phyloP scores from a whole-genome alignment of 2,329 filamentous ascomycete species.

The Beauveria scarabaeidicola region DNA sequence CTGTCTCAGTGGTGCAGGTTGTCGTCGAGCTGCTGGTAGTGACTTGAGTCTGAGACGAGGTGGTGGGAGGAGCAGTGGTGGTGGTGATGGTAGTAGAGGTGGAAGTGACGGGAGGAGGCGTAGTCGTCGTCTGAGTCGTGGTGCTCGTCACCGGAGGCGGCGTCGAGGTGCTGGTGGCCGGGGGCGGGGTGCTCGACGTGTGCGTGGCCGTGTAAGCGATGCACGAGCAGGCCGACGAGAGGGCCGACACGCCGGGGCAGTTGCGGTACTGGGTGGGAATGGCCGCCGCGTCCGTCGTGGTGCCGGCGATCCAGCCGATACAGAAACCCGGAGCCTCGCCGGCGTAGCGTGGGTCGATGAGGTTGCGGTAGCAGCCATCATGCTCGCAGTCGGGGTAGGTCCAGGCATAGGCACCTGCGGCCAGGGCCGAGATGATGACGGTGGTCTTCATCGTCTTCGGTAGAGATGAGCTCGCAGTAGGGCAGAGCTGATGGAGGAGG shows the following conservation, averaged over 20 bases:
- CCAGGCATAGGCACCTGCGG: conserved; percentile 21
- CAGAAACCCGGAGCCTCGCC: conserved; percentile 24
- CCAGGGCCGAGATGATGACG: conserved; percentile 23
- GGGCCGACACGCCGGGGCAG: conserved; percentile 20
- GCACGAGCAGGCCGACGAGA: conserved; percentile 31
- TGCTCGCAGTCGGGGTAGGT: conserved; percentile 22
- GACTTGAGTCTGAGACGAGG: background rate
- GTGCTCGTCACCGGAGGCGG: conserved; percentile 4
- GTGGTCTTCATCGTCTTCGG: conserved; percentile 25
- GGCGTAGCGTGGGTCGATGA: conserved; percentile 25
- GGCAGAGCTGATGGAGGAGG: too few species aligned
- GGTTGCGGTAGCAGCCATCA: conserved; percentile 29
- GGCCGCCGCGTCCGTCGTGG: conserved; percentile 18
- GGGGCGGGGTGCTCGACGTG: conserved; percentile 13
- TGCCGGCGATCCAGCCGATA: conserved; percentile 22
- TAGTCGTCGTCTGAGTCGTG: background rate
- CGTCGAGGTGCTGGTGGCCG: conserved; percentile 10
- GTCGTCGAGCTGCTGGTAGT: conserved; percentile 16
- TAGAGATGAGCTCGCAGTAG: too few species aligned
- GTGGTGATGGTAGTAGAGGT: conserved; percentile 5
- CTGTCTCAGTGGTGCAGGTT: conserved; percentile 22
- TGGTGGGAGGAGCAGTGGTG: conserved; percentile 10
- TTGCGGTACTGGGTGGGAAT: conserved; percentile 25
- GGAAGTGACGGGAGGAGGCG: conserved; percentile 1
- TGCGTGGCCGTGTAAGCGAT: conserved; percentile 28